Conservation (phyloP, 306 rosid species). For the Castanopsis chinensis region DNA sequence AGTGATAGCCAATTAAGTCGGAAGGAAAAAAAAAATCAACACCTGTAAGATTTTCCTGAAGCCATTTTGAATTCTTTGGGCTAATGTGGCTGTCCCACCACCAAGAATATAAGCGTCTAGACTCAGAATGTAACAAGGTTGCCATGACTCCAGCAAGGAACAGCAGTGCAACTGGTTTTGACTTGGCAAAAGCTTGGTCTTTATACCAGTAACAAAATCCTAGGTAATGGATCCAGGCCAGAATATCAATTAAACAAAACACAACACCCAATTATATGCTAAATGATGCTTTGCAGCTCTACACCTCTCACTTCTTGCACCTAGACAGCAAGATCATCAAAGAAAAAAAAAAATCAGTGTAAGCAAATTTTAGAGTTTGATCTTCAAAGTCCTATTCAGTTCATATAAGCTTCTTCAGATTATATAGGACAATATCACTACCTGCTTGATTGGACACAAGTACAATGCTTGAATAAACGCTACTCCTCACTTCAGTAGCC, state of each 20-base stretch:
- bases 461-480: conserved; percentile 13
- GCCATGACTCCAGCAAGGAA: conserved; percentile 76
- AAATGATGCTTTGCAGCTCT: conserved; percentile 19
- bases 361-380: conserved; percentile 1
- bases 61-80: conserved; percentile 98
- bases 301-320: conserved; percentile 25
- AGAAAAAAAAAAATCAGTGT: neutral
- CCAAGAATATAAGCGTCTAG: conserved; percentile 97
- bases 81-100: conserved; percentile 99
- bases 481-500: conserved; percentile 26
- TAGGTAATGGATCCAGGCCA: conserved; percentile 68
- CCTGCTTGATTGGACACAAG: conserved; percentile 33
- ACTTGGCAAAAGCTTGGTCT: conserved; percentile 46
- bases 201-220: conserved; percentile 33
- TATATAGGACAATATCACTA: conserved; percentile 17
- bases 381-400: conserved; percentile 8
- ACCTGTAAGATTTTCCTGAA: conserved; percentile 98
- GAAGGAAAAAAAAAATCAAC: conserved; percentile 13
- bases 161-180: conserved; percentile 58
- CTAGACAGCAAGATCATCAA: conserved; percentile 21
- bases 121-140: conserved; percentile 69
- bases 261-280: conserved; percentile 22
- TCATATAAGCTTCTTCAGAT: conserved; percentile 5
- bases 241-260: conserved; percentile 32
- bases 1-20: neutral